Percentiles rank a stretch among this genome's conserved stretches.
These are phyloP conservation scores for Phascolomyces articulosus DNA, from an alignment of 371 early-diverging fungal genomes.

Conservation along the genomic window DNA sequence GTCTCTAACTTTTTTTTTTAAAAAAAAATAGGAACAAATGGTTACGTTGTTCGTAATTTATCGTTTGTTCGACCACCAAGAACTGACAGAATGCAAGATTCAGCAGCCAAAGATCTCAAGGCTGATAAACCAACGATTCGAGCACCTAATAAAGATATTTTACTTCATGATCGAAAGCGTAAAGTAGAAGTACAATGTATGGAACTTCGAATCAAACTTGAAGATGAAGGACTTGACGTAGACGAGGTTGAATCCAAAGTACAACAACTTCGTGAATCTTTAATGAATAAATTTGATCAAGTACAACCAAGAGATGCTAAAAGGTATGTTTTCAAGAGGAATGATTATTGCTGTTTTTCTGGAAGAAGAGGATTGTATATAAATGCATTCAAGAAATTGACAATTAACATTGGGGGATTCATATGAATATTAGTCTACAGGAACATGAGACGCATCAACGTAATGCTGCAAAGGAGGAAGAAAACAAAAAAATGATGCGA, in stretches of 20 bases:
- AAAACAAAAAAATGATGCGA: slow-evolving; percentile 64
- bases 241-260: slow-evolving; percentile 69
- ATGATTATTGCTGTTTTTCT: too few relatives aligned
- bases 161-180: slow-evolving; percentile 87
- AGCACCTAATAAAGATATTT: slow-evolving; percentile 79
- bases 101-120: slow-evolving; percentile 39
- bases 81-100: slow-evolving; percentile 35
- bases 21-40: slow-evolving; percentile 70
- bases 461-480: slow-evolving; percentile 71
- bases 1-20: neutral
- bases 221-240: slow-evolving; percentile 63
- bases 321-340: slow-evolving; percentile 28
- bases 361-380: too few relatives aligned
- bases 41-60: slow-evolving; percentile 91
- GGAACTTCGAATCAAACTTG: slow-evolving; percentile 77
- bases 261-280: slow-evolving; percentile 47
- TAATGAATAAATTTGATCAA: slow-evolving; percentile 58
- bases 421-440: slow-evolving; percentile 23
- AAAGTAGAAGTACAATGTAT: slow-evolving; percentile 87
- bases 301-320: slow-evolving; percentile 43
- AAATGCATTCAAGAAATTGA: too few relatives aligned
- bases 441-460: slow-evolving; percentile 73
- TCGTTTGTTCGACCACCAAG: slow-evolving; percentile 66
- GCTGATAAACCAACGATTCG: slow-evolving; percentile 44
- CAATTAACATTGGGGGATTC: neutral